Base-by-base conservation (phyloP, 805 yeast genomes). In the Wickerhamomyces alni region DNA sequence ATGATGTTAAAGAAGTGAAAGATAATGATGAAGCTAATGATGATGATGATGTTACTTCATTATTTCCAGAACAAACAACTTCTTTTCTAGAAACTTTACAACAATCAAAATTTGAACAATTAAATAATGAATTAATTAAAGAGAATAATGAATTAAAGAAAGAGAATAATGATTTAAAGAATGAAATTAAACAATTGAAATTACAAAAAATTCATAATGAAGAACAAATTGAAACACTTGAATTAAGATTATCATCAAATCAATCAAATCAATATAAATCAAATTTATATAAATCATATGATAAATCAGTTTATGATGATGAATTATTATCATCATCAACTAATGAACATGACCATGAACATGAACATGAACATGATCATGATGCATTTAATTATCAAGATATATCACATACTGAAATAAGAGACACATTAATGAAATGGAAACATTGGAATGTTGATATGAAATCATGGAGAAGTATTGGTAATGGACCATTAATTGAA, bases 401-500 rank as follows among this genome's bases (percentile, higher is more conserved):
- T 9, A 7, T 72, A 24, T n/a, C n/a, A n/a, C n/a, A n/a, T n/a
- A 75, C 74, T 44, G 73, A 77, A 7, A 71, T 72, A 11, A 79
- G 77, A 50, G 69, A 77, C 39, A 68, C 73, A 33, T 61, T 89
- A 47, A 67, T 70, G 55, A 77, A 76, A 47, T 89, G 94, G 94
- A 80, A 78, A 47, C 79, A 76, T 36, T 89, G 89, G 88, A 87
- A 82, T 54, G 73, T 87, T 3, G 96, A 89, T 54, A 85, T 89
- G 94, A 72, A 86, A 19, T 51, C 58, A 12, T 89, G 97, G 97
- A 72, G 82, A 54, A 74, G 80, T 37, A 67, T 76, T 15, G 87
- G 87, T 1, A 64, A 72, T 37, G 88, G 88, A 2, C 80, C 85
- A 3, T 55, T 72, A 5, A 65, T 81, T 12, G 78, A 76, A 34